A percentile compares a stretch with the other conserved stretches of the same genome.
Evolutionary conservation across 805 yeast species (phyloP).

Genomic region (Suhomyces sp.): DNA sequence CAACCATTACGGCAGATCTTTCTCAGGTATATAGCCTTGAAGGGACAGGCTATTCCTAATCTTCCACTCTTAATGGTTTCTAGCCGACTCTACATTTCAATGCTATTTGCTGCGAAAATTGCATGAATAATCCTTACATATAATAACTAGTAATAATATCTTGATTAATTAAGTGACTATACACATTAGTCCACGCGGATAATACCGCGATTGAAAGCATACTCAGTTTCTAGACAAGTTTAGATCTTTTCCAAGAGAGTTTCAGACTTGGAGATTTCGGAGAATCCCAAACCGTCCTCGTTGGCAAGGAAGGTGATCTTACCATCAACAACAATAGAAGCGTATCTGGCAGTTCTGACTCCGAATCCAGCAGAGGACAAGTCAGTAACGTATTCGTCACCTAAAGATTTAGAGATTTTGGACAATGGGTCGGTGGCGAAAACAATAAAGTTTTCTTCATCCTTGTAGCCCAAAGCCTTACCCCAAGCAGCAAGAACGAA

Average conservation of each 20-base stretch:
- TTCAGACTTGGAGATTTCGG: conserved; percentile 25
- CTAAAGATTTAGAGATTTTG: conserved; percentile 56
- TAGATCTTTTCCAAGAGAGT: conserved; percentile 23
- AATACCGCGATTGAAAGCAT: too few relatives aligned
- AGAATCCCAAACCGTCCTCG: conserved; percentile 26
- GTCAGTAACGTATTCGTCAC: conserved; percentile 50
- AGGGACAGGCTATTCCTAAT: too few relatives aligned
- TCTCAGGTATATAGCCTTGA: too few relatives aligned
- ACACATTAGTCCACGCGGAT: too few relatives aligned
- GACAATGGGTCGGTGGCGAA: conserved; percentile 71
- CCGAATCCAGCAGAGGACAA: conserved; percentile 55
- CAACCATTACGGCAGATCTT: too few relatives aligned
- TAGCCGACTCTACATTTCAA: too few relatives aligned
- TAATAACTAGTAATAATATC: too few relatives aligned
- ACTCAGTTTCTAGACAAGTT: too few relatives aligned
- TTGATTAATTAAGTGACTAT: too few relatives aligned
- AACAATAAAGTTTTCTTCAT: conserved; percentile 35
- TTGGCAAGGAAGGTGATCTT: conserved; percentile 33
- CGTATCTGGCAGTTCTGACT: conserved; percentile 67
- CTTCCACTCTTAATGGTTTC: too few relatives aligned
- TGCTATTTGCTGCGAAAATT: too few relatives aligned
- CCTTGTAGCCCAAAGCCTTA: conserved; percentile 45
- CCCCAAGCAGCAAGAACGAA: conserved; percentile 74
- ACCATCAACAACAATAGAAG: conserved; percentile 60
- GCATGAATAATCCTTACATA: too few relatives aligned